Evolutionary conservation across 202 grass and related monocot species (phyloP).

Genomic region (Dendrocalamus latiflorus): DNA sequence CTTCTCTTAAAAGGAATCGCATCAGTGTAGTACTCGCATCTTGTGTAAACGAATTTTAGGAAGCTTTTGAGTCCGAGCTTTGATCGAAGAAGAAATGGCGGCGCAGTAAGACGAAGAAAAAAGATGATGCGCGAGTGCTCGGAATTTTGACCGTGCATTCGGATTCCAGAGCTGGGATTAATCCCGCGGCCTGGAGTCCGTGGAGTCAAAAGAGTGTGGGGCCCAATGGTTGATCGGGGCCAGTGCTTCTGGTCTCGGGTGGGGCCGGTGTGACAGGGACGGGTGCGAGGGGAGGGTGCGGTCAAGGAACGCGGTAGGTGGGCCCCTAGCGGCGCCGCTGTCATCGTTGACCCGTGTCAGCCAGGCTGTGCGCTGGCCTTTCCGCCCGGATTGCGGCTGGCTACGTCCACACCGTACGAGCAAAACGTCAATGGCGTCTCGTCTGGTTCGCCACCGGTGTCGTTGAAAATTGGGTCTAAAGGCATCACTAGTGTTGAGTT

Average conservation of each 20-base stretch:
- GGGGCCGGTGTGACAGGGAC: background rate
- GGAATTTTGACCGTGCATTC: background rate
- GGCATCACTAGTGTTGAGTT: too few relatives aligned
- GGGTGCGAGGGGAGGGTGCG: background rate
- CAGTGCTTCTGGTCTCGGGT: background rate
- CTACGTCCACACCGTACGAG: background rate
- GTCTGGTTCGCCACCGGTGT: background rate
- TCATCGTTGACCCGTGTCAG: conserved; percentile 28
- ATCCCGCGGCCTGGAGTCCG: background rate
- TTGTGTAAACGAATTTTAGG: background rate
- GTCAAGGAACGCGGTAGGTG: conserved; percentile 36
- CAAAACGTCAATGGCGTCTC: background rate
- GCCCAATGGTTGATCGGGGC: background rate
- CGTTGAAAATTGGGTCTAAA: conserved; percentile 1
- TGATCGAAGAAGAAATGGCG: too few relatives aligned
- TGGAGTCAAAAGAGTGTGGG: background rate
- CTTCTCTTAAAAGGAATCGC: background rate
- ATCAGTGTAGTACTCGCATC: background rate
- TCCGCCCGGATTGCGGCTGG: background rate
- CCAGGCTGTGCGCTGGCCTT: background rate
- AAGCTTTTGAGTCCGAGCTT: background rate
- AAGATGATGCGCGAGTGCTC: background rate
- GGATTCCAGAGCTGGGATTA: background rate
- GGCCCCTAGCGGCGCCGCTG: background rate
- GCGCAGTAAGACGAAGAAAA: too few relatives aligned